Conservation (phyloP, 257 asterid species). For the Capsicum chinense region DNA sequence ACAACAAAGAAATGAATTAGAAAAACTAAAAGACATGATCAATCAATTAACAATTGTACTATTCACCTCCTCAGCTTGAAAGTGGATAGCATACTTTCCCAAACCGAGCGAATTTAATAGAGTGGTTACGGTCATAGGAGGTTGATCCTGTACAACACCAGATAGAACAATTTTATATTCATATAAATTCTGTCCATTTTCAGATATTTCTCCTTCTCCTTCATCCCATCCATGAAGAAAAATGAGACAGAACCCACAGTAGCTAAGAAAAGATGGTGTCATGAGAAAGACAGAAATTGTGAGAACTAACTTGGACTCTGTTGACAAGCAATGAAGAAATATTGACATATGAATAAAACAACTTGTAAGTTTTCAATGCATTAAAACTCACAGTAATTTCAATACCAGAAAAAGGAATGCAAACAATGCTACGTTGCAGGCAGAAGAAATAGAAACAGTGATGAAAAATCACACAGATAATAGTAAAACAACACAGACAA, state of each 20-base stretch:
- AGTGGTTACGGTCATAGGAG: conserved; percentile 54
- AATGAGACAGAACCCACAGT: background rate
- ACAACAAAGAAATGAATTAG: background rate
- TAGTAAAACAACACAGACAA: conserved; percentile 8
- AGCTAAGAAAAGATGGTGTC: background rate
- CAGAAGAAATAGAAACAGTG: background rate
- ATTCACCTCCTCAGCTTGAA: conserved; percentile 81
- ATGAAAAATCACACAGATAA: background rate
- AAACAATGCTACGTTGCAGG: conserved; percentile 1
- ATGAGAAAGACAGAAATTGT: background rate
- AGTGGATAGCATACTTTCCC: conserved; percentile 64
- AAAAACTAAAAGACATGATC: background rate
- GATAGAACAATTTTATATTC: conserved; percentile 26
- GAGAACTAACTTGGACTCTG: conserved; percentile 10
- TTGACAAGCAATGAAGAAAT: background rate
- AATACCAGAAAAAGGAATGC: background rate
- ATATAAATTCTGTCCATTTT: background rate
- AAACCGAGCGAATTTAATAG: conserved; percentile 65
- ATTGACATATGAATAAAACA: background rate
- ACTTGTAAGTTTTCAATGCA: background rate
- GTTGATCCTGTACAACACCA: conserved; percentile 46
- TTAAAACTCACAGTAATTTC: background rate
- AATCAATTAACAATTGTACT: background rate
- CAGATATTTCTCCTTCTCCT: background rate
- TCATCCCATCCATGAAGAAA: conserved; percentile 4